Evolutionary conservation across 2,329 filamentous ascomycete genomes (phyloP).

Genomic region (Balansia obtecta): DNA sequence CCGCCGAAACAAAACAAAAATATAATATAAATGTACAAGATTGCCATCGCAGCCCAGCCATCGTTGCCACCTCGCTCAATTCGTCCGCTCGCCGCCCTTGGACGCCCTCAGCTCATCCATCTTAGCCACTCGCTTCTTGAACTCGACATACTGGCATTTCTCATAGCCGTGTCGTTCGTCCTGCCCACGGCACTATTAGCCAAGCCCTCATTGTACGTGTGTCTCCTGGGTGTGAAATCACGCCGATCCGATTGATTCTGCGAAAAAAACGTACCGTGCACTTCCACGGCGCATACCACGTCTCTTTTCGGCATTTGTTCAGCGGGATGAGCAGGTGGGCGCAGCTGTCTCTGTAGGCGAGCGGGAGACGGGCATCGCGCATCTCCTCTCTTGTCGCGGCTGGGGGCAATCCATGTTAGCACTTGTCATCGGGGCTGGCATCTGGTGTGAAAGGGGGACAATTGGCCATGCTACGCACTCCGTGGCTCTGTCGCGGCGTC

Average conservation of each 20-base stretch:
- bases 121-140: conserved; percentile 96
- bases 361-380: conserved; percentile 76
- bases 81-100: conserved; percentile 76
- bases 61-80: conserved; percentile 34
- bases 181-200: conserved; percentile 31
- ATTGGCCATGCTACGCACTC: conserved; percentile 17
- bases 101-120: conserved; percentile 91
- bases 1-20: background rate
- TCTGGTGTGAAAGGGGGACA: background rate
- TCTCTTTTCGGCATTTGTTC: conserved; percentile 84
- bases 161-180: conserved; percentile 96
- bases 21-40: conserved; percentile 6
- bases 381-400: conserved; percentile 83
- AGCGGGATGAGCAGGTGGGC: conserved; percentile 89
- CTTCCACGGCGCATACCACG: conserved; percentile 95
- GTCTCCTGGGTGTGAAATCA: too few relatives aligned
- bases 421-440: background rate
- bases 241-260: too few relatives aligned
- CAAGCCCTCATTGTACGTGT: too few relatives aligned
- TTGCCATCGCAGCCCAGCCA: background rate
- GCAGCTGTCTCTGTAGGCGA: conserved; percentile 91
- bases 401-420: conserved; percentile 18
- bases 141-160: conserved; percentile 98
- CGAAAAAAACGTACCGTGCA: conserved; percentile 59
- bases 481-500: conserved; percentile 24